Evolutionary conservation across 2,329 filamentous ascomycete genomes (phyloP), one percentile per base, ranked within the genome.

Genomic region (Beauveria rudraprayagi): DNA sequence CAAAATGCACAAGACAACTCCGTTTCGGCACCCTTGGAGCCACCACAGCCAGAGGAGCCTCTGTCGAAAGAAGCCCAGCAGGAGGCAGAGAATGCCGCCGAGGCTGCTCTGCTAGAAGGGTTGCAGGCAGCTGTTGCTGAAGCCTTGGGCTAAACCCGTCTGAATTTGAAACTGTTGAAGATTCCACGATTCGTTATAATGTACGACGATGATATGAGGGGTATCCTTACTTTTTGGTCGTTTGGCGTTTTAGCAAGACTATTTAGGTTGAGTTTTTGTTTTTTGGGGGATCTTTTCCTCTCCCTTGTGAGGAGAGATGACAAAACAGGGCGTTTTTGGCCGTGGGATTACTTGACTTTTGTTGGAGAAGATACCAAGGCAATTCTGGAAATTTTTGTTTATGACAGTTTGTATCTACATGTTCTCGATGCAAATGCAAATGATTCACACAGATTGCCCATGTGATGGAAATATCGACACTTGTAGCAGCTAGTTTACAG

Each of bases 101-200:
- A 74, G 58, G 72, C 68, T 22, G 71, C 72, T 24, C 64, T 74
- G 17, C 60, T 74, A 7, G 70, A 74, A 60, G 71, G 72, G 5
- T 67, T 74, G 1, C 72, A 74, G 56, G 72, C 70, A 9, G 72
- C 68, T 8, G 69, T 74, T 46, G 72, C 72, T 56, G 66, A 67
- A 43, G 66, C 63, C 7, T 41, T 67, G 22, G 60, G 63, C 47
- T 61, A 28, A 17, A 24, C 9, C 5, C 43, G 6, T 9, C 19
- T 6, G 28, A 30, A 16, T 51, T 16, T 22, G 41, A 19, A 56
- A 37, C 11, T 16, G 34, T 16, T 37, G 34, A 16, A 26, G 19
- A 40, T 26, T 22, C 19, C 19, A 58, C 46, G 46, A 58, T 30
- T 24, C 17, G 28, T 19, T n/a, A 30, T 55, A 41, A 51, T 40